Evolutionary conservation across 2,329 filamentous ascomycete species (phyloP).

Genomic region (Aspergillus aculeatus): DNA sequence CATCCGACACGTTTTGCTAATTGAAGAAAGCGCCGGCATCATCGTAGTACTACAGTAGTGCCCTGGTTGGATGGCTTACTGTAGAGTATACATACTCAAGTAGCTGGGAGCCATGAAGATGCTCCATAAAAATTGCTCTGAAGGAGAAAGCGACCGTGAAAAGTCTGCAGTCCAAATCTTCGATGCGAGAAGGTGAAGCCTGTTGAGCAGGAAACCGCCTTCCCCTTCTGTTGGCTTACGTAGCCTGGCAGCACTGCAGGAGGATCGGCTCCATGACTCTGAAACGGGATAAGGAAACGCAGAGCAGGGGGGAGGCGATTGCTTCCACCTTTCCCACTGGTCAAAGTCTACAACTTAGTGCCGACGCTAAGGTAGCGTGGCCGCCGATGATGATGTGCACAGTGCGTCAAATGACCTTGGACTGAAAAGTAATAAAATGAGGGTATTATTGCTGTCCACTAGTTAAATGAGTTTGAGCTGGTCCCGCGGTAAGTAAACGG

Average conservation of each 20-base stretch:
- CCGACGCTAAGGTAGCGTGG: conserved; percentile 10
- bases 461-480: conserved; percentile 6
- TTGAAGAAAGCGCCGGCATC: no score
- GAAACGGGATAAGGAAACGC: not conserved
- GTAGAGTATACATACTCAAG: no score
- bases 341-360: conserved; percentile 1
- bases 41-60: no score
- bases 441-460: not conserved
- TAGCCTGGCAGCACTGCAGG: not conserved
- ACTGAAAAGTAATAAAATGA: conserved; percentile 1
- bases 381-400: conserved; percentile 12
- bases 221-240: not conserved
- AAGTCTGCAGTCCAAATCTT: no score
- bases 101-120: no score
- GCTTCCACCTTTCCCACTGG: not conserved
- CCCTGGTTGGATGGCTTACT: no score
- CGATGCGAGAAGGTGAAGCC: no score
- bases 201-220: no score
- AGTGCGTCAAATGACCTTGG: conserved; percentile 13
- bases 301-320: not conserved
- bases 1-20: no score
- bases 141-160: no score
- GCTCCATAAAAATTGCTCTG: no score
- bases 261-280: not conserved
- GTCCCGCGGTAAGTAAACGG: not conserved